phyloP scores from a whole-genome alignment of 805 yeast genomes.

The Candida railenensis region DNA sequence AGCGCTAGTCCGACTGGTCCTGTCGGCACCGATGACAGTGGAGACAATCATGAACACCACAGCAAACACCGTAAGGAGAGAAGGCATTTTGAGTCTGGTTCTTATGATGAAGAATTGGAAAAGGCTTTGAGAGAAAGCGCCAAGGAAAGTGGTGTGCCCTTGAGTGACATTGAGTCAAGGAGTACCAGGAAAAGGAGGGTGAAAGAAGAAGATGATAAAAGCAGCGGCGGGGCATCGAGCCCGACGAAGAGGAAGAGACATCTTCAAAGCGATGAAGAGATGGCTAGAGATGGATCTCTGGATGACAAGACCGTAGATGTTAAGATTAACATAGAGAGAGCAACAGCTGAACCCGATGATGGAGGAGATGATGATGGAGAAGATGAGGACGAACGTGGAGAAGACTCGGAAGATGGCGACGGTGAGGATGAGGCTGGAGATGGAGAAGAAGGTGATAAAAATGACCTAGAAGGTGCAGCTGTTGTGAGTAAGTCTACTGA shows the following conservation, averaged over 20 bases:
- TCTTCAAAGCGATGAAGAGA: neutral
- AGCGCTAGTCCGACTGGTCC: constrained; percentile 15
- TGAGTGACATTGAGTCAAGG: constrained; percentile 7
- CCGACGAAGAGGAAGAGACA: constrained; percentile 28
- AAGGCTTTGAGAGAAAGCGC: constrained; percentile 59
- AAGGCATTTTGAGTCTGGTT: constrained; percentile 28
- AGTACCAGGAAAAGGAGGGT: neutral
- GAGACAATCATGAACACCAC: constrained; percentile 16
- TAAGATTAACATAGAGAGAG: neutral
- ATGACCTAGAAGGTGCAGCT: no score
- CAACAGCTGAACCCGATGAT: constrained; percentile 9
- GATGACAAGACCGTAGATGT: neutral
- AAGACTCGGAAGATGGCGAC: neutral
- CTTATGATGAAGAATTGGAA: constrained; percentile 41
- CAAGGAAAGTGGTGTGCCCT: constrained; percentile 38
- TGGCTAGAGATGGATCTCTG: no score
- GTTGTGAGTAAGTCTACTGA: neutral
- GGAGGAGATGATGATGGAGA: constrained; percentile 4
- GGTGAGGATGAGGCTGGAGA: neutral
- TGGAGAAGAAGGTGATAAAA: neutral
- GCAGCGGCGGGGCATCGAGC: constrained; percentile 23
- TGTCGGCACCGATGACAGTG: constrained; percentile 14
- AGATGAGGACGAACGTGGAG: constrained; percentile 11
- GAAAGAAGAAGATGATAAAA: constrained; percentile 3
- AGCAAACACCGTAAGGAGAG: constrained; percentile 30